These are phyloP conservation scores for Phytophthora ohioensis DNA, from an alignment of 352 stramenopile genomes.

Conservation along the genomic window DNA sequence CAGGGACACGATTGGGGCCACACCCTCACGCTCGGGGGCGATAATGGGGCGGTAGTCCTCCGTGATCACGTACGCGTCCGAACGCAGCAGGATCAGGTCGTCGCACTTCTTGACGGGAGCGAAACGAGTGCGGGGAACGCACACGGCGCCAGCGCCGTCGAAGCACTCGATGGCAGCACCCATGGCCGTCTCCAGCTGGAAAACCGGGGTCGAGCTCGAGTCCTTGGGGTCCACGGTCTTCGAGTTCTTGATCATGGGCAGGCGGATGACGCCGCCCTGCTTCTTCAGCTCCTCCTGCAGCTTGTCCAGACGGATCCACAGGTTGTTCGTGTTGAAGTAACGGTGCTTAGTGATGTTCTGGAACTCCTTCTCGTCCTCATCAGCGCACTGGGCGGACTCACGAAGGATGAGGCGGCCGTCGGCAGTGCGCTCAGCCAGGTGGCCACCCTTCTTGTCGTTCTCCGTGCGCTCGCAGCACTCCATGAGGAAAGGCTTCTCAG, in stretches of 20 bases:
- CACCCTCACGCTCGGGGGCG: conserved; percentile 93
- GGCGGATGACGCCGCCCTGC: conserved; percentile 81
- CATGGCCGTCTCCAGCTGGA: conserved; percentile 90
- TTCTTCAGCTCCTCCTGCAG: conserved; percentile 81
- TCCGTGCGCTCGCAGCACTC: conserved; percentile 98
- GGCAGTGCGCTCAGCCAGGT: conserved; percentile 93
- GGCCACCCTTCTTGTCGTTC: conserved; percentile 99
- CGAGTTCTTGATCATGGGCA: conserved; percentile 91
- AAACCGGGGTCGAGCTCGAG: conserved; percentile 84
- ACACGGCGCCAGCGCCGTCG: conserved; percentile 86
- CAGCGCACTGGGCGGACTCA: conserved; percentile 92
- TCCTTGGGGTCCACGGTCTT: conserved; percentile 92
- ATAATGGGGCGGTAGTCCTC: conserved; percentile 96
- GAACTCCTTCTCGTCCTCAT: conserved; percentile 81
- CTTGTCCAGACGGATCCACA: conserved; percentile 91
- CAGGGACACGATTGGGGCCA: conserved; percentile 95
- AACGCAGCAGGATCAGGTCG: conserved; percentile 93
- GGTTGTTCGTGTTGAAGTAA: conserved; percentile 93
- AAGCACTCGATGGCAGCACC: conserved; percentile 91
- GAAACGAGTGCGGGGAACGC: conserved; percentile 89
- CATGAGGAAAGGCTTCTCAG: conserved; percentile 91
- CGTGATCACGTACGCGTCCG: conserved; percentile 98
- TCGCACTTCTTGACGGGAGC: conserved; percentile 92
- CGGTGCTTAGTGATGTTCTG: conserved; percentile 91
- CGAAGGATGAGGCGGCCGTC: conserved; percentile 96